Evolutionary conservation across 2,329 filamentous ascomycete species (phyloP).

Genomic region (Sclerotinia spermophila): DNA sequence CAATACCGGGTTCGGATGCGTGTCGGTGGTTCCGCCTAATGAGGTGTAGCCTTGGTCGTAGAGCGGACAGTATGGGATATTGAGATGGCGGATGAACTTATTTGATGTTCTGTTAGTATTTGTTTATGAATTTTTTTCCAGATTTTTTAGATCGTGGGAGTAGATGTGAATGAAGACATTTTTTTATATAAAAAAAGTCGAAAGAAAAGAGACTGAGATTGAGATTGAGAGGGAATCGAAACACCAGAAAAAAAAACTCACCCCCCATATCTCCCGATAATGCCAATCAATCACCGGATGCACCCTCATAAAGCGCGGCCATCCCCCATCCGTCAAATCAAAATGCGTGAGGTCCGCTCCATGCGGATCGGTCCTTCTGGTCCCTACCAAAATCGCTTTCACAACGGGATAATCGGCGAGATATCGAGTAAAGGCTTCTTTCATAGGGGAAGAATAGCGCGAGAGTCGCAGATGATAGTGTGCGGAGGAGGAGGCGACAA

Average conservation of each 20-base stretch:
- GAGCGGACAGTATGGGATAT: slow-evolving; percentile 77
- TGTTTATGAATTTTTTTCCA: not conserved
- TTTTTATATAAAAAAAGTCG: too few species aligned
- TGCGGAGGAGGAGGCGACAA: slow-evolving; percentile 64
- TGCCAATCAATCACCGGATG: slow-evolving; percentile 98
- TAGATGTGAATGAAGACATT: too few species aligned
- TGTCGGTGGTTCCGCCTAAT: slow-evolving; percentile 86
- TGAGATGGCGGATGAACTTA: slow-evolving; percentile 74
- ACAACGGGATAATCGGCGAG: slow-evolving; percentile 61
- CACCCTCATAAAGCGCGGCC: slow-evolving; percentile 89
- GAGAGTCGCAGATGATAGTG: slow-evolving; percentile 73
- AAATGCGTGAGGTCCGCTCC: slow-evolving; percentile 76
- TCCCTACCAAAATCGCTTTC: slow-evolving; percentile 81
- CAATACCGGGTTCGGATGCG: slow-evolving; percentile 79
- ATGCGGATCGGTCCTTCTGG: slow-evolving; percentile 87
- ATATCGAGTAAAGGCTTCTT: slow-evolving; percentile 74
- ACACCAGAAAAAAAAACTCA: slow-evolving; percentile 47
- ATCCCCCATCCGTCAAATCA: slow-evolving; percentile 80
- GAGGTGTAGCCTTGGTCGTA: slow-evolving; percentile 91
- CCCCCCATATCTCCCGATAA: slow-evolving; percentile 90
- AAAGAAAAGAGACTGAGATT: not conserved
- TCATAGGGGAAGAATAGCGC: slow-evolving; percentile 76
- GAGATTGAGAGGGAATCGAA: not conserved
- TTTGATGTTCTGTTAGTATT: not conserved
- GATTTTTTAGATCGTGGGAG: too few species aligned